A percentile compares a stretch with the other conserved stretches of the same genome.
These are phyloP conservation scores for Lentinula lateritia DNA, from an alignment of 768 basidiomycete species.

Conservation along the genomic window DNA sequence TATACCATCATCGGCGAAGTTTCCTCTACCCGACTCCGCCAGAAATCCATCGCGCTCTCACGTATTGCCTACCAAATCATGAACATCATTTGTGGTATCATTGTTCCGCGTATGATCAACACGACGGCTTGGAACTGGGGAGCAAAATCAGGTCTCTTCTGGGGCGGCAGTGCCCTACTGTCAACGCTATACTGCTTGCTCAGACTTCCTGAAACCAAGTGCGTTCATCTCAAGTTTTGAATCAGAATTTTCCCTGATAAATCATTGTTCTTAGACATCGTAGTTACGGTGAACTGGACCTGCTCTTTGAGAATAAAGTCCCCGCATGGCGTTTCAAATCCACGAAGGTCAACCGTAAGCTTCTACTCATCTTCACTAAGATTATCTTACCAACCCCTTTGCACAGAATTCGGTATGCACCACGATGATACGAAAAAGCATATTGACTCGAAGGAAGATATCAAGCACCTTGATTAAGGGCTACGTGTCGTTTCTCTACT, in stretches of 20 bases:
- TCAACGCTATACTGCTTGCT: slow-evolving; percentile 13
- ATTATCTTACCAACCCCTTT: background rate
- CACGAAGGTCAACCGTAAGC: slow-evolving; percentile 17
- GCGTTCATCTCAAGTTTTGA: background rate
- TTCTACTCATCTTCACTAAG: background rate
- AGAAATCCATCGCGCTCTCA: slow-evolving; percentile 16
- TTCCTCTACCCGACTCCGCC: slow-evolving; percentile 15
- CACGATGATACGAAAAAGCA: background rate
- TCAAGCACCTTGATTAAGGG: background rate
- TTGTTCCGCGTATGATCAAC: slow-evolving; percentile 17
- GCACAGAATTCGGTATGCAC: background rate
- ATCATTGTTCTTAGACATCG: slow-evolving; percentile 2
- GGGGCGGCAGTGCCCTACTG: slow-evolving; percentile 13
- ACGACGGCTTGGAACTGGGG: slow-evolving; percentile 19
- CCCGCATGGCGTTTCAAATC: slow-evolving; percentile 16
- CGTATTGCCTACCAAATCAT: slow-evolving; percentile 15
- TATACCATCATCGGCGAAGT: slow-evolving; percentile 18
- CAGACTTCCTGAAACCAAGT: slow-evolving; percentile 14
- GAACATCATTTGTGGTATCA: slow-evolving; percentile 17
- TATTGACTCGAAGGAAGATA: background rate
- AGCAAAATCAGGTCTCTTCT: slow-evolving; percentile 16
- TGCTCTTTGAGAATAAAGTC: slow-evolving; percentile 16
- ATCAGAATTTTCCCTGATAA: background rate
- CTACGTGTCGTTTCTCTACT: background rate
- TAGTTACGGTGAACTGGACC: slow-evolving; percentile 15